Evolutionary conservation across 176 grass and related monocot genomes (phyloP).

Genomic region (Bolboschoenus planiculmis): DNA sequence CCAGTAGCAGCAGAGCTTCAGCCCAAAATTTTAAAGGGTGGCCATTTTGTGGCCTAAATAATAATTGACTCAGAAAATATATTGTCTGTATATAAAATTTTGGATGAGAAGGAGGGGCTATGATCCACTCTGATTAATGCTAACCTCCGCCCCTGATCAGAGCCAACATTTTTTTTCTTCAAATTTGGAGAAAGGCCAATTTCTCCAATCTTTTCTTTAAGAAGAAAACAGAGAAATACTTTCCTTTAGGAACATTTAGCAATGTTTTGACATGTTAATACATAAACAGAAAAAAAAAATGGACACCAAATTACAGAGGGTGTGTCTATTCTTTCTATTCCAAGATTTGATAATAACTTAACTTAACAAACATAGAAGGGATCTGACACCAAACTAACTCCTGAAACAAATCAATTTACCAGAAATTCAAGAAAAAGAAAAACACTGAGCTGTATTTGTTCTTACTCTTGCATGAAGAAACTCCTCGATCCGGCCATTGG

Average conservation of each 20-base stretch:
- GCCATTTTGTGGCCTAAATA: no score
- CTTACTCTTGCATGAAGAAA: slow-evolving; percentile 95
- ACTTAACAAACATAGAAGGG: not conserved
- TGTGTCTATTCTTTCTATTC: slow-evolving; percentile 10
- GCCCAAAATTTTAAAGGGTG: no score
- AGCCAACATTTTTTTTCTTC: not conserved
- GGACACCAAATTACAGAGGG: not conserved
- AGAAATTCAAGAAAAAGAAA: not conserved
- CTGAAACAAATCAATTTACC: not conserved
- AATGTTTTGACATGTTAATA: not conserved
- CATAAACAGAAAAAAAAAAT: not conserved
- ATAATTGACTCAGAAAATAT: no score
- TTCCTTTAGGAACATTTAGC: not conserved
- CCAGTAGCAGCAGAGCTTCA: no score
- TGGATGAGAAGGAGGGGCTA: no score
- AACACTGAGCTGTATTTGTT: not conserved
- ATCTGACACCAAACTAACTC: not conserved
- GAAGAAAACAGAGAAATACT: not conserved
- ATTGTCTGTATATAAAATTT: no score
- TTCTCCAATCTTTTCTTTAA: not conserved
- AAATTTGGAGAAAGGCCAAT: not conserved
- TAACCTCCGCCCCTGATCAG: no score
- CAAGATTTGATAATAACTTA: not conserved
- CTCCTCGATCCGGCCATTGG: slow-evolving; percentile 93
- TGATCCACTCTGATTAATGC: no score